Evolutionary conservation across 129 eudicot species (phyloP).

Genomic region (Flaveria ramosissima): DNA sequence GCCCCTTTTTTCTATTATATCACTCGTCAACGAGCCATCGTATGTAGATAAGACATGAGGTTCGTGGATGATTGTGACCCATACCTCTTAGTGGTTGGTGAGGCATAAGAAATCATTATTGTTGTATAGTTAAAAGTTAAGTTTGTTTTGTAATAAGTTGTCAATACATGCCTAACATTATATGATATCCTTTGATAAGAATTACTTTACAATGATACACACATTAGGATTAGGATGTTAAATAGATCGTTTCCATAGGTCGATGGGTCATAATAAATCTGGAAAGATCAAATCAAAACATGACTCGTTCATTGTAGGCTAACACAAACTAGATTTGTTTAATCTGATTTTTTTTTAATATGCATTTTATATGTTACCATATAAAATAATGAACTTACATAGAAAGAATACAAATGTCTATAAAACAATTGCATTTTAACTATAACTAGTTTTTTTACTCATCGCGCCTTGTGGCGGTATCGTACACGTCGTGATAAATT

Average conservation of each 20-base stretch:
- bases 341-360: no score
- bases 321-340: no score
- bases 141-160: not conserved
- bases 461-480: no score
- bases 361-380: no score
- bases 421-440: no score
- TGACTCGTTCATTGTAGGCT: no score
- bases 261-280: not conserved
- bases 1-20: not conserved
- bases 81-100: not conserved
- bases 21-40: conserved; percentile 1
- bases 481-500: no score
- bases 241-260: not conserved
- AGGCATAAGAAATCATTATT: not conserved
- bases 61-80: conserved; percentile 11
- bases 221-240: not conserved
- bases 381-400: no score
- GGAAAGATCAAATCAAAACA: no score
- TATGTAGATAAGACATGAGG: conserved; percentile 7
- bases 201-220: not conserved
- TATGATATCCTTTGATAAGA: not conserved
- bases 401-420: no score
- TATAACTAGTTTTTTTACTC: no score
- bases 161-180: not conserved
- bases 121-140: not conserved